A percentile compares a stretch with the other conserved stretches of the same genome.
Evolutionary conservation across 2,329 filamentous ascomycete genomes (phyloP).

Genomic region (Myriosclerotinia scirpicola): DNA sequence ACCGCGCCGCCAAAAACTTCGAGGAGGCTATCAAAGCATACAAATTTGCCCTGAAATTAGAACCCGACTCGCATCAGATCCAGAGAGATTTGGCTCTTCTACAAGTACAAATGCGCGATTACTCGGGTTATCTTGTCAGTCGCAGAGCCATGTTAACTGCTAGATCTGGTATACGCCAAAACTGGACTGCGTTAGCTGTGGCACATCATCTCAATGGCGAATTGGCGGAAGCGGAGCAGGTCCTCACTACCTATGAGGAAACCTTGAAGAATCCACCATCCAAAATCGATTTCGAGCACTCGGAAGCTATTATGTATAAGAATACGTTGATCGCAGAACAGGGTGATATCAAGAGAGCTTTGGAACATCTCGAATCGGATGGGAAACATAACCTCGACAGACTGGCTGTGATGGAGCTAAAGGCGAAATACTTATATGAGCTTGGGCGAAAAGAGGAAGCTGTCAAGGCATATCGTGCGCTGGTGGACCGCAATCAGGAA

Average conservation of each 20-base stretch:
- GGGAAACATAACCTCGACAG: conserved; percentile 80
- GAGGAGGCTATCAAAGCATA: conserved; percentile 99
- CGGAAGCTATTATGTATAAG: conserved; percentile 92
- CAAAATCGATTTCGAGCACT: conserved; percentile 83
- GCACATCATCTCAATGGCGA: conserved; percentile 91
- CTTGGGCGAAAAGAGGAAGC: conserved; percentile 79
- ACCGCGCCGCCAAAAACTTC: conserved; percentile 93
- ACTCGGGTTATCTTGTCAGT: conserved; percentile 88
- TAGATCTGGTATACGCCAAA: conserved; percentile 78
- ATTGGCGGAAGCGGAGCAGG: conserved; percentile 81
- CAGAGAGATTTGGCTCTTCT: conserved; percentile 89
- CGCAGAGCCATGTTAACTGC: conserved; percentile 84
- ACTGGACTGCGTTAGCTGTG: conserved; percentile 96
- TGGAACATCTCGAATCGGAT: conserved; percentile 80
- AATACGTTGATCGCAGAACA: conserved; percentile 90
- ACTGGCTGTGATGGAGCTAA: conserved; percentile 79
- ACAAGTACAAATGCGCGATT: conserved; percentile 96
- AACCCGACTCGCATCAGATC: conserved; percentile 93
- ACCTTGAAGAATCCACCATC: conserved; percentile 80
- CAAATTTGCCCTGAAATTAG: conserved; percentile 88
- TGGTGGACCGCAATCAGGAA: conserved; percentile 86
- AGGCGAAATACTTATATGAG: conserved; percentile 79
- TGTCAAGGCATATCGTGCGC: conserved; percentile 72
- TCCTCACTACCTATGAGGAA: conserved; percentile 88
- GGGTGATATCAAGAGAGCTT: conserved; percentile 76